These are phyloP conservation scores for Russula sp. DNA, from an alignment of 768 basidiomycete genomes.

Conservation along the genomic window DNA sequence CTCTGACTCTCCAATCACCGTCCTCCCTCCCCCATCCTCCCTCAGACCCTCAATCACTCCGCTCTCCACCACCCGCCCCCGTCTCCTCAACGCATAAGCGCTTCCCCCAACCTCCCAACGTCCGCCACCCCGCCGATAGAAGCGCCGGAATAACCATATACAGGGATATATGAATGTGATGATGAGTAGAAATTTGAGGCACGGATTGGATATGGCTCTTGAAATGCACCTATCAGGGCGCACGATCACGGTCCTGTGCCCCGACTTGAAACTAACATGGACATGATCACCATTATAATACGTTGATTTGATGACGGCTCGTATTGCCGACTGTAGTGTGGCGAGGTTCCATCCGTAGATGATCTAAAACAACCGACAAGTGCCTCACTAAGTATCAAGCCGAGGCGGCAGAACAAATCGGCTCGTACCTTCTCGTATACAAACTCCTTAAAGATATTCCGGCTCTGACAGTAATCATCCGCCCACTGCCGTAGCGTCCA, in stretches of 20 bases:
- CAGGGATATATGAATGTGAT: slow-evolving; percentile 73
- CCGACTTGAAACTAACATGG: slow-evolving; percentile 49
- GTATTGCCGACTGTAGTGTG: slow-evolving; percentile 42
- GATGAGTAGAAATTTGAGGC: slow-evolving; percentile 66
- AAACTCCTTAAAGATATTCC: slow-evolving; percentile 74
- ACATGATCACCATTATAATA: slow-evolving; percentile 43
- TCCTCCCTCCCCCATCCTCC: slow-evolving; percentile 31
- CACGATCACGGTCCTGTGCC: slow-evolving; percentile 53
- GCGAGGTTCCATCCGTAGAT: slow-evolving; percentile 59
- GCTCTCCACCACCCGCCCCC: slow-evolving; percentile 22
- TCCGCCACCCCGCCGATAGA: slow-evolving; percentile 65
- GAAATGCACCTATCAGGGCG: slow-evolving; percentile 67
- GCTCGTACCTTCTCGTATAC: slow-evolving; percentile 58
- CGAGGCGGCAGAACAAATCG: background rate
- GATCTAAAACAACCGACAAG: slow-evolving; percentile 37
- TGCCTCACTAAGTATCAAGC: background rate
- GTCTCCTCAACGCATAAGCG: slow-evolving; percentile 66
- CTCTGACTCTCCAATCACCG: slow-evolving; percentile 58
- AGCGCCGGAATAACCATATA: slow-evolving; percentile 76
- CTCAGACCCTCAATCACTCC: no score
- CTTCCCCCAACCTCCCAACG: slow-evolving; percentile 74
- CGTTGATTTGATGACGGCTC: slow-evolving; percentile 41
- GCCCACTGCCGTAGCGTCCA: slow-evolving; percentile 56
- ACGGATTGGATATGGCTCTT: slow-evolving; percentile 63
- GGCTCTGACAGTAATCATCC: slow-evolving; percentile 73